Base-by-base conservation (phyloP, 345 rosid species). In the Syzygium grande region DNA sequence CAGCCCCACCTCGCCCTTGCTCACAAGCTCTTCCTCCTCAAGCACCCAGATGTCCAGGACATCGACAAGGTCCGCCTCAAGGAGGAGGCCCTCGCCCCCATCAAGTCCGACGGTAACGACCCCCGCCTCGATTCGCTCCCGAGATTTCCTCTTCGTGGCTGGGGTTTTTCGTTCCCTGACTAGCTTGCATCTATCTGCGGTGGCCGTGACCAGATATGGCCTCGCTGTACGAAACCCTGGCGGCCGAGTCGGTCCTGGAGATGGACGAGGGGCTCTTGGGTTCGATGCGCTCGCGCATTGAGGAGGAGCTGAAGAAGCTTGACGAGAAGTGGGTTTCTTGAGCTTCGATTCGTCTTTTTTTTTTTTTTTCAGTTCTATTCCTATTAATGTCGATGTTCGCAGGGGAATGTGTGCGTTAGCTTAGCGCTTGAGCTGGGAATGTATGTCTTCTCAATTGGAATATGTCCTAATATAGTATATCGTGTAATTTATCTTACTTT, bases 1-100 rank as follows among this genome's bases (percentile, higher is more conserved):
- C 98, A 96, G 86, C 91, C 97, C 77, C 99, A 96, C 56, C 97
- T 98, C 59, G 90, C 93, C n/a, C 96, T 98, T 38, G 98, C 97
- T 1, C 83, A 95, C 95, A 95, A 95, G 91, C 95, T 93, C 85
- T 98, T 96, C 92, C 99, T 94, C 59, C 92, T 98, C 52, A 95
- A 92, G 9, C 98, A 95, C 86, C 94, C 93, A 11, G 98, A 85
- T 27, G 86, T 85, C n/a, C 61, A 54, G 29, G 86, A 85, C 63
- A 85, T 85, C 51, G 86, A 85, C 86, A 85, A 0, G 5, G 97
- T 96, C 88, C 95, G 92, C 56, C 97, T 96, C 93, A 94, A 93
- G 91, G 94, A 95, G 54, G 99, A 98, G 90, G 99, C 96, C 88
- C 87, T 96, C 84, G 90, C 94, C 23, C 90, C 94, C 88, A 92